Conservation (phyloP, 345 rosid genomes). For the Hypericum androsaemum region DNA sequence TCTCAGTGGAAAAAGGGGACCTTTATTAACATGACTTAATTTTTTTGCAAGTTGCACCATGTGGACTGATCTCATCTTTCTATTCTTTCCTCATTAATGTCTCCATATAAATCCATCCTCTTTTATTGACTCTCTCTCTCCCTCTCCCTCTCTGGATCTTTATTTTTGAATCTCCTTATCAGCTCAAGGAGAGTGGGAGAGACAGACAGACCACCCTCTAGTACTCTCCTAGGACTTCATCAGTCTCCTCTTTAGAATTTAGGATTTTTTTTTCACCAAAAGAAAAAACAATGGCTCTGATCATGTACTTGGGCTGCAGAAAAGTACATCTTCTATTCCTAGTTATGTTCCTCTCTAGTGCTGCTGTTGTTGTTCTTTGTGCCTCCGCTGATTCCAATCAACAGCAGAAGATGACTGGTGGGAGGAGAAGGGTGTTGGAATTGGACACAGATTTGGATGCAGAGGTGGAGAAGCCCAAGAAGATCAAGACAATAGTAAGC, state of each 20-base stretch:
- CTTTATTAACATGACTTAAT: too few relatives aligned
- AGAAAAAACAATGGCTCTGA: slow-evolving; percentile 31
- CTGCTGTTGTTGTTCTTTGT: slow-evolving; percentile 18
- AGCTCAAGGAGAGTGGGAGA: slow-evolving; percentile 16
- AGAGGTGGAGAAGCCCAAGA: slow-evolving; percentile 24
- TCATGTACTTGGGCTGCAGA: slow-evolving; percentile 30
- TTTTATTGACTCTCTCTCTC: neutral
- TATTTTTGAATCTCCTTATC: neutral
- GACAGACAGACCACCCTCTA: slow-evolving; percentile 9
- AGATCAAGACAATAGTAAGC: slow-evolving; percentile 19
- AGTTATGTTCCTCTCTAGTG: slow-evolving; percentile 27
- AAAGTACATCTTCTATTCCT: slow-evolving; percentile 35
- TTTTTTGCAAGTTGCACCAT: slow-evolving; percentile 12
- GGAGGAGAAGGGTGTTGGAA: slow-evolving; percentile 31
- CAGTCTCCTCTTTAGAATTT: too few relatives aligned
- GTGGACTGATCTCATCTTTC: slow-evolving; percentile 30
- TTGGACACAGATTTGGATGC: slow-evolving; percentile 24
- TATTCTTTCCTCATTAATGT: slow-evolving; percentile 24
- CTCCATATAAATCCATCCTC: slow-evolving; percentile 2
- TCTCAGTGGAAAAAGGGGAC: too few relatives aligned
- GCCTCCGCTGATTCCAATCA: slow-evolving; percentile 25
- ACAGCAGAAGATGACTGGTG: slow-evolving; percentile 19
- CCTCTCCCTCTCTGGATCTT: neutral
- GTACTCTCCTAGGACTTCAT: too few relatives aligned
- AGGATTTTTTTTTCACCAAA: too few relatives aligned